phyloP scores from a whole-genome alignment of 192 early-diverging fungal species.

The Coemansia sp. region DNA sequence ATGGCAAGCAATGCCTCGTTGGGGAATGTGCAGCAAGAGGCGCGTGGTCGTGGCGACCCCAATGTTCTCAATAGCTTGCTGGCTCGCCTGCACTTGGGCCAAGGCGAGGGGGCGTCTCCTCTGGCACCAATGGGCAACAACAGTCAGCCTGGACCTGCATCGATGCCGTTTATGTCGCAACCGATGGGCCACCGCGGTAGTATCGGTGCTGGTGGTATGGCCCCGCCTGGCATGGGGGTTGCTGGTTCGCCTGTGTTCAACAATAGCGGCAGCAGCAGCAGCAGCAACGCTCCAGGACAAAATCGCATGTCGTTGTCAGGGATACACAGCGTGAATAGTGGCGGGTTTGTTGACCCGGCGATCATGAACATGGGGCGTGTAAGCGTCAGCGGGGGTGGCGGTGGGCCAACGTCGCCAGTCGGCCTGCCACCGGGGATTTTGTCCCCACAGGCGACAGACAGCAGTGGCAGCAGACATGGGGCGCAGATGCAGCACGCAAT shows the following conservation, averaged over 20 bases:
- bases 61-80: constrained; percentile 40
- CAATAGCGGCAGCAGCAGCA: no score
- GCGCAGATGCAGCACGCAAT: constrained; percentile 15
- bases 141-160: background rate
- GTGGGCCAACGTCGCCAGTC: constrained; percentile 10
- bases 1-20: constrained; percentile 9
- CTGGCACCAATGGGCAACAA: constrained; percentile 9
- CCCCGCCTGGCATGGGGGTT: constrained; percentile 7
- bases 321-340: background rate
- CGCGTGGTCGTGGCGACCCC: constrained; percentile 19
- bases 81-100: constrained; percentile 31
- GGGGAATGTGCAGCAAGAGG: constrained; percentile 15
- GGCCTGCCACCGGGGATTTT: constrained; percentile 36
- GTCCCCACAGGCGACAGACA: constrained; percentile 12
- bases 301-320: constrained; percentile 4
- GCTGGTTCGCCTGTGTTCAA: constrained; percentile 12
- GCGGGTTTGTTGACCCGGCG: constrained; percentile 38
- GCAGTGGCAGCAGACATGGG: background rate
- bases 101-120: constrained; percentile 5
- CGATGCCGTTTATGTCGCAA: background rate
- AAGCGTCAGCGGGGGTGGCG: constrained; percentile 6
- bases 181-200: constrained; percentile 13
- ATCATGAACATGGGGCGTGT: constrained; percentile 33
- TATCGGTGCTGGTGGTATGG: background rate
- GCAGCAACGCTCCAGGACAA: background rate